Evolutionary conservation across 2,329 filamentous ascomycete genomes (phyloP).

Genomic region (Beauveria scarabaeidicola): DNA sequence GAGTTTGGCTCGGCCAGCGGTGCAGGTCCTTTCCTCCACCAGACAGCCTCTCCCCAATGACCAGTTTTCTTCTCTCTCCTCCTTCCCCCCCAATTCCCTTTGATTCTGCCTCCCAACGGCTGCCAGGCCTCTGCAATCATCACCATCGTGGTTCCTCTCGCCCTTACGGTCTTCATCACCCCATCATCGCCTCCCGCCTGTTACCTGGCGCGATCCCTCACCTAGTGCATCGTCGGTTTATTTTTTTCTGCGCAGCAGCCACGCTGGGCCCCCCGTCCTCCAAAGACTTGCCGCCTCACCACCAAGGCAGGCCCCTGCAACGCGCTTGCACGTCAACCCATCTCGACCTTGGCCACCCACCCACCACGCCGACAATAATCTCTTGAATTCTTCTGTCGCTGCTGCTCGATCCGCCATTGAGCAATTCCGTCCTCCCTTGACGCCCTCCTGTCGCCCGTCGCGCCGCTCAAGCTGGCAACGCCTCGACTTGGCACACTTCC

Average conservation of each 20-base stretch:
- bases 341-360: background rate
- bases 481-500: constrained; percentile 11
- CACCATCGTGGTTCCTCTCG: background rate
- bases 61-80: constrained; percentile 26
- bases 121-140: constrained; percentile 7
- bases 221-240: constrained; percentile 2
- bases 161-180: background rate
- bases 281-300: constrained; percentile 6
- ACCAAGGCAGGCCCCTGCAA: background rate
- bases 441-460: background rate
- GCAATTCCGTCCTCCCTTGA: background rate
- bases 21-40: constrained; percentile 31
- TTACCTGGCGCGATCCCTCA: constrained; percentile 5
- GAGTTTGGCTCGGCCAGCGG: constrained; percentile 30
- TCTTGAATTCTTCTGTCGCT: background rate
- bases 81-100: constrained; percentile 26
- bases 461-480: constrained; percentile 2
- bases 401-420: background rate
- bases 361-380: background rate
- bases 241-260: background rate
- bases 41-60: constrained; percentile 31
- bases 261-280: background rate
- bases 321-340: background rate
- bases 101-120: constrained; percentile 12
- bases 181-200: background rate